These are phyloP conservation scores for Russula virescens DNA, from an alignment of 768 basidiomycete species.

Conservation along the genomic window DNA sequence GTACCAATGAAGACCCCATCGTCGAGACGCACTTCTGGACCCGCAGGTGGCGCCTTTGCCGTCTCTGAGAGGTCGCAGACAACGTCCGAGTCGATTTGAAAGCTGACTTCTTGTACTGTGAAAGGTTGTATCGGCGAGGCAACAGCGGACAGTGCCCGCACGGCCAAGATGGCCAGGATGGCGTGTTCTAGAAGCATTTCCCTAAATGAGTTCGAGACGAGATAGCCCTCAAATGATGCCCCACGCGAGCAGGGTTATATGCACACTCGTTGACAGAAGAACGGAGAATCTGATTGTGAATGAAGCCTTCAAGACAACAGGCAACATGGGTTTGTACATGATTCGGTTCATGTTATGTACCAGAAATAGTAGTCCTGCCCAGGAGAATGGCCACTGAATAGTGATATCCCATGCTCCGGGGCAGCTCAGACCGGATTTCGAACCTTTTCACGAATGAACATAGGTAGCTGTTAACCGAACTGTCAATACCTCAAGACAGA, in stretches of 20 bases:
- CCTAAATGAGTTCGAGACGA: background rate
- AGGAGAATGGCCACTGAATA: background rate
- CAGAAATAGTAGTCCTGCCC: background rate
- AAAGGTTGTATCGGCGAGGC: background rate
- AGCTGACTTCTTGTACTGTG: background rate
- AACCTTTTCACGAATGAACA: background rate
- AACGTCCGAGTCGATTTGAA: background rate
- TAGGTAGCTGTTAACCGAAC: background rate
- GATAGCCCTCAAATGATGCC: background rate
- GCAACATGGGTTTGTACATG: background rate
- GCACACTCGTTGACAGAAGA: background rate
- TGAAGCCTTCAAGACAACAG: background rate
- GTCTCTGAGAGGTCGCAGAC: background rate
- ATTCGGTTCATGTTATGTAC: slow-evolving; percentile 9
- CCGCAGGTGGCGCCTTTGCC: background rate
- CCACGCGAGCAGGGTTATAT: slow-evolving; percentile 2
- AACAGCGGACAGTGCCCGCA: slow-evolving; percentile 6
- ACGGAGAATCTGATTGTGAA: background rate
- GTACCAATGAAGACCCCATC: slow-evolving; percentile 30
- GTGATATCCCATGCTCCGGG: background rate
- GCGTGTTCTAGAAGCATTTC: slow-evolving; percentile 4
- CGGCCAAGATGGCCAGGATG: slow-evolving; percentile 5
- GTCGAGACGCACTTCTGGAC: slow-evolving; percentile 28
- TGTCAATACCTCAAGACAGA: too few relatives aligned
- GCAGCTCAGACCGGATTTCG: background rate